Evolutionary conservation across 495 filamentous ascomycete genomes (phyloP).

Genomic region (Aspergillus avenaceus): DNA sequence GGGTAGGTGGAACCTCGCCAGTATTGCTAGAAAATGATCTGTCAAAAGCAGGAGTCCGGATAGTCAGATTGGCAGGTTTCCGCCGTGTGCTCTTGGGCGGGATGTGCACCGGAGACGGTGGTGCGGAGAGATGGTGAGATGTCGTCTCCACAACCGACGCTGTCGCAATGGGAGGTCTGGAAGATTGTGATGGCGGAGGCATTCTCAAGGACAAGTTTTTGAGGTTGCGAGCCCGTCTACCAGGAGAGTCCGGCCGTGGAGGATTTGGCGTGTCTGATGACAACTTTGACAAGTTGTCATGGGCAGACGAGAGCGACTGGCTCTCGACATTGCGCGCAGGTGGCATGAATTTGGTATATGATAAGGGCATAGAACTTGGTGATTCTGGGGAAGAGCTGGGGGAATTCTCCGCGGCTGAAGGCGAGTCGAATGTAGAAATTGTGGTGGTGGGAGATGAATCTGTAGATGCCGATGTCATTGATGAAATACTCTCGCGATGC

Average conservation of each 20-base stretch:
- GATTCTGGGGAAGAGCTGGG: conserved; percentile 92
- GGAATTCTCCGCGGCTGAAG: conserved; percentile 82
- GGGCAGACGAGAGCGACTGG: conserved; percentile 17
- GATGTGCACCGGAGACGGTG: conserved; percentile 81
- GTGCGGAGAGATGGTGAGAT: conserved; percentile 59
- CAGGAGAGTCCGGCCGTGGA: conserved; percentile 52
- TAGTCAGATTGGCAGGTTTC: conserved; percentile 73
- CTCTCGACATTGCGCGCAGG: conserved; percentile 25
- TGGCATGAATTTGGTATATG: conserved; percentile 37
- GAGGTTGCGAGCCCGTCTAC: conserved; percentile 76
- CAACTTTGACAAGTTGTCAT: conserved; percentile 22
- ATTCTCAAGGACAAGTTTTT: conserved; percentile 92
- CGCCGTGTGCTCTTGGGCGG: conserved; percentile 64
- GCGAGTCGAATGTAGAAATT: conserved; percentile 87
- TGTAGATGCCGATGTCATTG: conserved; percentile 75
- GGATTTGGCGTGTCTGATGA: conserved; percentile 36
- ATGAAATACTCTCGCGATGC: conserved; percentile 54
- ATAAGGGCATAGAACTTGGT: conserved; percentile 54
- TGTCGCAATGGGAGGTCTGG: conserved; percentile 47
- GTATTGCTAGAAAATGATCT: conserved; percentile 31
- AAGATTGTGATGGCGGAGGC: conserved; percentile 45
- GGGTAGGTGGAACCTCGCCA: conserved; percentile 40
- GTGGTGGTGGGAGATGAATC: conserved; percentile 96
- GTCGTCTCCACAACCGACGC: conserved; percentile 40
- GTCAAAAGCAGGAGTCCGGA: conserved; percentile 57